Conservation (phyloP, 345 rosid genomes). For the Syzygium oleosum region DNA sequence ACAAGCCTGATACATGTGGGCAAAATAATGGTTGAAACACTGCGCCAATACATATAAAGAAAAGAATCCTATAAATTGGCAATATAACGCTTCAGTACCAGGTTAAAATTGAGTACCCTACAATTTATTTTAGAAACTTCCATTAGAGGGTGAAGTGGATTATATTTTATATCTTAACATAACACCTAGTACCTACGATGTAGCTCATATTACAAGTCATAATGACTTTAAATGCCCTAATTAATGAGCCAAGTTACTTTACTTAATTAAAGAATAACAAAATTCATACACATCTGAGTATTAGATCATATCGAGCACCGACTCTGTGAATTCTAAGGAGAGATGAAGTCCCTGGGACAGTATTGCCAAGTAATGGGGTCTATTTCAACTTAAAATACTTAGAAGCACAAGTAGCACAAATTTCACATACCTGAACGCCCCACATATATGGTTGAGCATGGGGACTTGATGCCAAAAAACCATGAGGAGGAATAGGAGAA, state of each 20-base stretch:
- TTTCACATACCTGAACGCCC: slow-evolving; percentile 86
- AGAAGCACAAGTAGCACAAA: background rate
- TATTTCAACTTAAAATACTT: background rate
- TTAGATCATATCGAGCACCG: background rate
- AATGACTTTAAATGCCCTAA: background rate
- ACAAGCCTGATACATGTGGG: background rate
- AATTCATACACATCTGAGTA: background rate
- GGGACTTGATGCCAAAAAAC: slow-evolving; percentile 92
- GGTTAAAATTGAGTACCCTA: background rate
- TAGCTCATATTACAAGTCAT: background rate
- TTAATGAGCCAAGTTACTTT: background rate
- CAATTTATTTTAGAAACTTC: background rate
- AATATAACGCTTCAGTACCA: background rate
- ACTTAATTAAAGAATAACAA: background rate
- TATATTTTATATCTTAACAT: background rate
- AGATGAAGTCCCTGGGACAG: background rate
- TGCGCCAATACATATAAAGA: background rate
- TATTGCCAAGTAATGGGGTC: background rate
- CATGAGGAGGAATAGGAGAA: slow-evolving; percentile 93
- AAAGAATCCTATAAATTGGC: background rate
- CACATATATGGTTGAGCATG: slow-evolving; percentile 99
- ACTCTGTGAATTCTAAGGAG: background rate
- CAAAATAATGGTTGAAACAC: background rate
- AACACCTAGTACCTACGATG: background rate
- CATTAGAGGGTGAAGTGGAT: background rate